These are phyloP conservation scores for Ramichloridium luteum DNA, from an alignment of 2,329 filamentous ascomycete species.

Conservation along the genomic window DNA sequence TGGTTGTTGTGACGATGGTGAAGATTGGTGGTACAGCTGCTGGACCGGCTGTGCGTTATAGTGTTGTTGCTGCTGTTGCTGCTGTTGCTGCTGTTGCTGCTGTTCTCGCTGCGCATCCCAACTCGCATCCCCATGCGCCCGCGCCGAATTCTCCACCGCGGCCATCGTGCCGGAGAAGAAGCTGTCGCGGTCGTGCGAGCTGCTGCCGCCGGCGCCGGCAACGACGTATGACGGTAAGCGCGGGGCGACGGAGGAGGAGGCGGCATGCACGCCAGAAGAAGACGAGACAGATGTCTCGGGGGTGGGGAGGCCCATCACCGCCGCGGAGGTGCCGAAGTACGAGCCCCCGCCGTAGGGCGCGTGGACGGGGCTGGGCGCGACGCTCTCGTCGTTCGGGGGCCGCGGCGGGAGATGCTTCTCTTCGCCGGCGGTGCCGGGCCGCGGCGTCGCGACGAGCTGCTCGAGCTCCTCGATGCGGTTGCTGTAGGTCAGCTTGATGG, in stretches of 20 bases:
- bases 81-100: not conserved
- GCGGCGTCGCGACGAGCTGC: constrained; percentile 49
- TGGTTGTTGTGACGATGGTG: not conserved
- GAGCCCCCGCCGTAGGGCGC: too few species aligned
- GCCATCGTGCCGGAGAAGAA: constrained; percentile 20
- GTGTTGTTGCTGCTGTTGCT: too few species aligned
- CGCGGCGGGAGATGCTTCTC: constrained; percentile 68
- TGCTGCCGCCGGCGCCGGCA: constrained; percentile 24
- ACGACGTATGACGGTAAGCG: too few species aligned
- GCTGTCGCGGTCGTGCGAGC: constrained; percentile 20
- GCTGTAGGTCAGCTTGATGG: constrained; percentile 84
- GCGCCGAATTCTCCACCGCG: constrained; percentile 15
- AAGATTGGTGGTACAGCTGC: too few species aligned
- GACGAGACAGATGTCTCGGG: too few species aligned
- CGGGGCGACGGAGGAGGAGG: too few species aligned
- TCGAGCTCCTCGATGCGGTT: constrained; percentile 79
- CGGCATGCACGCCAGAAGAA: too few species aligned
- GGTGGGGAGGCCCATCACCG: too few species aligned
- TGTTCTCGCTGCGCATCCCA: constrained; percentile 1
- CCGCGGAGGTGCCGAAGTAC: too few species aligned
- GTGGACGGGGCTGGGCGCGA: too few species aligned
- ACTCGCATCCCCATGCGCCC: too few species aligned
- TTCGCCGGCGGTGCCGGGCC: constrained; percentile 27
- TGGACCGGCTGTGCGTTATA: too few species aligned
- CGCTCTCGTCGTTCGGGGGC: constrained; percentile 49